A percentile compares a stretch with the other conserved stretches of the same genome.
Conservation (phyloP, 768 basidiomycete genomes). For the Tubosaeta brunneosetosa region DNA sequence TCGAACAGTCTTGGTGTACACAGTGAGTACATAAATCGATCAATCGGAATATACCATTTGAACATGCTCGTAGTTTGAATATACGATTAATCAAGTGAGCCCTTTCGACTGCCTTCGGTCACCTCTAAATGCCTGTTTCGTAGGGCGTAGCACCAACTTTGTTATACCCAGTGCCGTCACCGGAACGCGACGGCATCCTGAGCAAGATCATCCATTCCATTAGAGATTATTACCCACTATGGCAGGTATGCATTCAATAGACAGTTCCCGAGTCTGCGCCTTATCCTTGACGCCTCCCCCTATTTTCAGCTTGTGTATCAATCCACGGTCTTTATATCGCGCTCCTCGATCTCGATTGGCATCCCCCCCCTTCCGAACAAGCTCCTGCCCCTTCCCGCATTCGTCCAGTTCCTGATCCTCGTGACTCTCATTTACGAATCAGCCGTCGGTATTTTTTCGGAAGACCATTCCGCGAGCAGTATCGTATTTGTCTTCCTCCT, state of each 20-base stretch:
- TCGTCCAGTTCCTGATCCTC: constrained; percentile 66
- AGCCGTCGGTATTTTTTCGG: constrained; percentile 59
- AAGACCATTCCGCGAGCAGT: constrained; percentile 39
- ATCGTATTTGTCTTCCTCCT: constrained; percentile 68
- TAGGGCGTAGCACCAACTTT: constrained; percentile 89
- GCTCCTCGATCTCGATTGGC: constrained; percentile 84
- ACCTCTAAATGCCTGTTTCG: neutral
- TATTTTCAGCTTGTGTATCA: constrained; percentile 69
- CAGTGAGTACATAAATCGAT: constrained; percentile 37
- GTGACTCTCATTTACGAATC: constrained; percentile 60
- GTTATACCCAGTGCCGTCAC: constrained; percentile 76
- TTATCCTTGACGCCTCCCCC: neutral
- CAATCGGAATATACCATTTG: neutral
- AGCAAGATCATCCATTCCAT: constrained; percentile 77
- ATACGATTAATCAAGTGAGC: constrained; percentile 81
- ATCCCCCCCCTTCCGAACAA: constrained; percentile 69
- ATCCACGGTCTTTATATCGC: constrained; percentile 88
- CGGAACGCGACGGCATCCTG: constrained; percentile 55
- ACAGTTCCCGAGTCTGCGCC: constrained; percentile 3
- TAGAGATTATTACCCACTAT: constrained; percentile 92
- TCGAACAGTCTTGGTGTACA: constrained; percentile 52
- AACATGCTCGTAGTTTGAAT: constrained; percentile 64
- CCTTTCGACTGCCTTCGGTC: neutral
- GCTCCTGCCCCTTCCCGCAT: constrained; percentile 69
- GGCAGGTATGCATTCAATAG: constrained; percentile 58